phyloP scores from a whole-genome alignment of 2,329 filamentous ascomycete species.

The Ophiocordyceps unilateralis region DNA sequence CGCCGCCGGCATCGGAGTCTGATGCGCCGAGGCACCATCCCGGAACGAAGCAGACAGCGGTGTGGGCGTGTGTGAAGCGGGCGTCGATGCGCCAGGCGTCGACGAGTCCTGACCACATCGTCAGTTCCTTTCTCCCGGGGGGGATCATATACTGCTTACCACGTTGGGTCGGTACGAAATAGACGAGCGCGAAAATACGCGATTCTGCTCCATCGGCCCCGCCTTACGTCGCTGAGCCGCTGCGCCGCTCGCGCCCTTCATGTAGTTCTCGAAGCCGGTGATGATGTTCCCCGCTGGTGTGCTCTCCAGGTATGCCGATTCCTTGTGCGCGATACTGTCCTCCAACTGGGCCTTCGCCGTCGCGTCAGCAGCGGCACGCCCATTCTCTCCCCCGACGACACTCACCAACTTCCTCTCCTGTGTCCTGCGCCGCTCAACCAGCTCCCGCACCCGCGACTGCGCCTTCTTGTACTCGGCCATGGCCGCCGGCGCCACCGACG shows the following conservation, averaged over 20 bases:
- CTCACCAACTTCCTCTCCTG: conserved; percentile 19
- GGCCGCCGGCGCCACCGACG: conserved; percentile 14
- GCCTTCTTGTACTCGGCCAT: conserved; percentile 33
- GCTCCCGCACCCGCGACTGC: conserved; percentile 27
- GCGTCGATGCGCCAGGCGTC: conserved; percentile 23
- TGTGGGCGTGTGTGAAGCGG: conserved; percentile 32
- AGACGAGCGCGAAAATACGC: conserved; percentile 55
- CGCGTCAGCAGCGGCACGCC: not conserved
- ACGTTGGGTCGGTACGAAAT: conserved; percentile 37
- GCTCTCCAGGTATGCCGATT: conserved; percentile 79
- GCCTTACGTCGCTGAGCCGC: conserved; percentile 47
- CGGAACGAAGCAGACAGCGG: conserved; percentile 37
- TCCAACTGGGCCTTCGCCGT: conserved; percentile 31
- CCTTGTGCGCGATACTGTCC: conserved; percentile 68
- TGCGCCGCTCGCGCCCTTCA: conserved; percentile 62
- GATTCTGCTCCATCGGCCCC: conserved; percentile 49
- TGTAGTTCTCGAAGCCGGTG: conserved; percentile 94
- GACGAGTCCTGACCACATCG: conserved; percentile 17
- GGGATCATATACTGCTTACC: conserved; percentile 8
- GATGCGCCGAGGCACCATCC: conserved; percentile 29
- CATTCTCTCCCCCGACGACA: conserved; percentile 1
- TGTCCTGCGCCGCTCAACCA: conserved; percentile 25
- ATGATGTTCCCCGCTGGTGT: conserved; percentile 88
- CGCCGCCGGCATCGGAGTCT: conserved; percentile 37
- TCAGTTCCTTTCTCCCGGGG: not conserved